Evolutionary conservation across 2,329 filamentous ascomycete genomes (phyloP).

Genomic region (Fusarium vanettenii): DNA sequence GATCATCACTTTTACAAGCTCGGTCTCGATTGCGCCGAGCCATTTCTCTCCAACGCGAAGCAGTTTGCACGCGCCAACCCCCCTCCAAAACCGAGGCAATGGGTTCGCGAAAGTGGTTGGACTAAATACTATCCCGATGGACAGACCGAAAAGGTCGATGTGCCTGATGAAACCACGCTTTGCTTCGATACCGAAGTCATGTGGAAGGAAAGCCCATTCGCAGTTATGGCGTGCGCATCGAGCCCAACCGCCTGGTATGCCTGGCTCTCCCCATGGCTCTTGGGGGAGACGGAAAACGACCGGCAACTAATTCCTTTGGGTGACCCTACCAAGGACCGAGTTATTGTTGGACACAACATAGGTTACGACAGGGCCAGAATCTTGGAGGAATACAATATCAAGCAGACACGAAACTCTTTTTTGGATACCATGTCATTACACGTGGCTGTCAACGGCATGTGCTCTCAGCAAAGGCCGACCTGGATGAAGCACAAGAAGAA

Average conservation of each 20-base stretch:
- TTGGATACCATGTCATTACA: slow-evolving; percentile 98
- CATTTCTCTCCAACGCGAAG: slow-evolving; percentile 81
- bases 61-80: slow-evolving; percentile 74
- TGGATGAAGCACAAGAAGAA: slow-evolving; percentile 98
- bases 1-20: slow-evolving; percentile 96
- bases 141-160: slow-evolving; percentile 74
- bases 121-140: slow-evolving; percentile 89
- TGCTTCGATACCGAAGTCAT: slow-evolving; percentile 98
- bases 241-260: slow-evolving; percentile 94
- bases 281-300: slow-evolving; percentile 82
- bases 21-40: slow-evolving; percentile 87
- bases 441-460: slow-evolving; percentile 99
- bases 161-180: slow-evolving; percentile 83
- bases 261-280: slow-evolving; percentile 95
- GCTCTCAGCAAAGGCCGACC: slow-evolving; percentile 91
- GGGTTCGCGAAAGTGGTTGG: slow-evolving; percentile 87
- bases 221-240: slow-evolving; percentile 95
- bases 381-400: slow-evolving; percentile 86
- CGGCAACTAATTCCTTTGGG: slow-evolving; percentile 90
- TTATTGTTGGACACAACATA: slow-evolving; percentile 94
- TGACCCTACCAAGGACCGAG: slow-evolving; percentile 75
- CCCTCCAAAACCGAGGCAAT: slow-evolving; percentile 72
- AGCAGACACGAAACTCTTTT: slow-evolving; percentile 86
- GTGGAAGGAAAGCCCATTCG: slow-evolving; percentile 92
- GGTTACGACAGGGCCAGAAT: slow-evolving; percentile 93